Evolutionary conservation across 306 rosid genomes (phyloP), one percentile per base, ranked within the genome.

Genomic region (Vigna trinervia): DNA sequence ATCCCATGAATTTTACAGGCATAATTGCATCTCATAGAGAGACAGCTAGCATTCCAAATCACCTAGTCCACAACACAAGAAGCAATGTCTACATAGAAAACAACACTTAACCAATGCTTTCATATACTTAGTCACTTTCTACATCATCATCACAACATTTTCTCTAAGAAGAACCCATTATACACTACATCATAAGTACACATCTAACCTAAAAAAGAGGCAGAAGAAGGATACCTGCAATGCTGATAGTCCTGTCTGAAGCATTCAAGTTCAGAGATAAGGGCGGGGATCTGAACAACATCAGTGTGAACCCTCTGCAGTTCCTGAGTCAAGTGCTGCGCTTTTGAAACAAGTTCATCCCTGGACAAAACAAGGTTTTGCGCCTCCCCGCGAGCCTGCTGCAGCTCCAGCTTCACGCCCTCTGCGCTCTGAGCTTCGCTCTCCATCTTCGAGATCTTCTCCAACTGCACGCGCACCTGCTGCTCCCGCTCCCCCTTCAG

Each of bases 201-300:
- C 77, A 69, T 58, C 10, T 32, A 78, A 30, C 38, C 26, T 48
- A 60, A 67, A 22, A 4, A 63, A 62, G 11, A 61, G 30, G 28
- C 32, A 26, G 43, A 52, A 11, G 2, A 69, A 60, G 6, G 10
- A 73, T 78, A 91, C 98, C 97, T 89, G 92, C 97, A 90, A 76
- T 87, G 97, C 85, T 95, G 96, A 85, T 95, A 92, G 59, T 95
- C 97, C 83, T 89, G 93, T 78, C 96, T 84, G 72, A 90, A 95
- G 39, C 80, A 75, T 19, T 95, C 98, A 45, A 95, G 90, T 82
- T 90, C 97, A 8, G 91, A 19, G 48, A 92, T 78, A 15, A 92
- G 83, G 60, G 85, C 93, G 5, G 97, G 98, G 76, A 95, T 80
- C 83, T 89, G 96, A 86, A 86, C 93, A 60, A 85, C 93, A 23